Percentiles rank a stretch among this genome's conserved stretches.
phyloP scores from a whole-genome alignment of 2,329 filamentous ascomycete species.

The Ceratocystis albifundus region DNA sequence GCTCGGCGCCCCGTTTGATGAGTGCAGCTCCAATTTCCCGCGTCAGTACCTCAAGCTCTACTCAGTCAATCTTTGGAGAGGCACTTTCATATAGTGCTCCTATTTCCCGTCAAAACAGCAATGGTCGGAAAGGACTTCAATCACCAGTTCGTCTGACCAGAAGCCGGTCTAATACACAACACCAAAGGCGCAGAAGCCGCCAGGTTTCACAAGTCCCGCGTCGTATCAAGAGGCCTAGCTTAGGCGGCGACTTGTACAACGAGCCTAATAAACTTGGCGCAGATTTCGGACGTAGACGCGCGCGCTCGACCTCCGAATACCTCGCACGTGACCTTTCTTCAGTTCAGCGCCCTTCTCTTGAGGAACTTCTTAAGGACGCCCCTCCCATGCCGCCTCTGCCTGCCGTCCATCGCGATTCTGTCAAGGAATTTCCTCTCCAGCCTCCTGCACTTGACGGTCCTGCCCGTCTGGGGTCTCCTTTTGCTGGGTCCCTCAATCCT shows the following conservation, averaged over 20 bases:
- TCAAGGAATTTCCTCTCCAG: conserved; percentile 20
- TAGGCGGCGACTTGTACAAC: conserved; percentile 44
- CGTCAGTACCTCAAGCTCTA: conserved; percentile 36
- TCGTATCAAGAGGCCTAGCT: conserved; percentile 41
- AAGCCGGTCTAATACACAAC: conserved; percentile 44
- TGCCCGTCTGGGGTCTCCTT: conserved; percentile 48
- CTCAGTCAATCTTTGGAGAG: conserved; percentile 29
- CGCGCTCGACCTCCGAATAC: conserved; percentile 20
- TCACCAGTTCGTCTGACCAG: conserved; percentile 42
- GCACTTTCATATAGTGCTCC: conserved; percentile 15
- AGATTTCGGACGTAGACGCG: conserved; percentile 22
- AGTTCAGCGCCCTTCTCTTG: conserved; percentile 35
- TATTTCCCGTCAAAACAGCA: conserved; percentile 35
- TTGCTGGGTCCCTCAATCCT: conserved; percentile 36
- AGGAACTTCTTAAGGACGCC: conserved; percentile 31
- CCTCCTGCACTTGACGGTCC: conserved; percentile 28
- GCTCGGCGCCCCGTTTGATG: conserved; percentile 30
- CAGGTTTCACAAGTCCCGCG: conserved; percentile 36
- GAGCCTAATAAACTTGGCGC: conserved; percentile 32
- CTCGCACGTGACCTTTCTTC: conserved; percentile 29
- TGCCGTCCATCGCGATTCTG: not conserved
- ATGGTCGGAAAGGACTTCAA: conserved; percentile 40
- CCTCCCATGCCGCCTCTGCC: conserved; percentile 20
- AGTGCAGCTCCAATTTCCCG: conserved; percentile 46
- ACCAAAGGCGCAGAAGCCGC: conserved; percentile 38